Conservation (phyloP, 805 yeast species). For the Candida nonsorbophila region DNA sequence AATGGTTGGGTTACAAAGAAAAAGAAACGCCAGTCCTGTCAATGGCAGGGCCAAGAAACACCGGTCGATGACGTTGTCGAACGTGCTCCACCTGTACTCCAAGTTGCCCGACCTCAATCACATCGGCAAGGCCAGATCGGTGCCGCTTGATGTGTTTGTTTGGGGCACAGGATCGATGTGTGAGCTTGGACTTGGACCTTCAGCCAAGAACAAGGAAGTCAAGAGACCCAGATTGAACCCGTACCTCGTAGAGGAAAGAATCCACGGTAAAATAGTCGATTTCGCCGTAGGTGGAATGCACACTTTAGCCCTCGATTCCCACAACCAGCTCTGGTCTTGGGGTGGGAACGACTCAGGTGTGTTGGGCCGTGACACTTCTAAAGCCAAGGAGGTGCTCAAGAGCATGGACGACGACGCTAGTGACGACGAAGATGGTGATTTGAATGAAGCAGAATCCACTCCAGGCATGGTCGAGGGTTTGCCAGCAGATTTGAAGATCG, state of each 20-base stretch:
- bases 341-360: slow-evolving; percentile 94
- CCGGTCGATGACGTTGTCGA: slow-evolving; percentile 26
- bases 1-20: slow-evolving; percentile 44
- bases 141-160: slow-evolving; percentile 71
- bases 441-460: slow-evolving; percentile 84
- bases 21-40: slow-evolving; percentile 15
- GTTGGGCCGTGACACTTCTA: slow-evolving; percentile 78
- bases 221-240: slow-evolving; percentile 94
- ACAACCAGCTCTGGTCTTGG: slow-evolving; percentile 94
- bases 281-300: slow-evolving; percentile 97
- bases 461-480: slow-evolving; percentile 73
- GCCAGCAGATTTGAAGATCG: slow-evolving; percentile 51
- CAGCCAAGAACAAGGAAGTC: slow-evolving; percentile 85
- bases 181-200: slow-evolving; percentile 95
- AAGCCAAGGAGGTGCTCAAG: slow-evolving; percentile 55
- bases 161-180: slow-evolving; percentile 99
- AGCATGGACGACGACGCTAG: slow-evolving; percentile 54
- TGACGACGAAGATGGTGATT: slow-evolving; percentile 65
- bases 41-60: slow-evolving; percentile 20
- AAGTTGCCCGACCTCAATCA: slow-evolving; percentile 42
- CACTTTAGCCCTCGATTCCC: slow-evolving; percentile 70
- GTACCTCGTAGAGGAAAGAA: slow-evolving; percentile 47
- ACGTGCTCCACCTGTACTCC: slow-evolving; percentile 45
- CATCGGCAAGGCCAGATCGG: slow-evolving; percentile 30
- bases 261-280: slow-evolving; percentile 64